Base-by-base conservation (phyloP, 768 basidiomycete species). In the Postia placenta region DNA sequence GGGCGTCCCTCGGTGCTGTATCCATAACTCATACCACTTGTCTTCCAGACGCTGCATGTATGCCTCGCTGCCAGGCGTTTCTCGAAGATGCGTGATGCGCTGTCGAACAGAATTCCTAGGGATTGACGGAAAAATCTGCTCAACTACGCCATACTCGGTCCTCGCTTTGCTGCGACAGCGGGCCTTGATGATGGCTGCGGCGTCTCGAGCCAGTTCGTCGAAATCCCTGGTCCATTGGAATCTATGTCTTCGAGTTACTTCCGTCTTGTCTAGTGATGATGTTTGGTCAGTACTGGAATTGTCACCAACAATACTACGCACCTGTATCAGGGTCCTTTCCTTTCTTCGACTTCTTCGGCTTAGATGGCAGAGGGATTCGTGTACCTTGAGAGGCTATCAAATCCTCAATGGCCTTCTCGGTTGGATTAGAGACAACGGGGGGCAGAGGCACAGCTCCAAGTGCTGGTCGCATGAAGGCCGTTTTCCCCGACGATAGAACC, bases 181-280 rank as follows among this genome's bases (percentile, higher is more conserved):
- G 28, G 85, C 85, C 56, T 79, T 79, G 50, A 97, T 79, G 54
- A 98, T 83, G 11, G 80, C 85, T 40, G 81, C 83, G 0, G 85
- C 85, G 60, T 98, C 95, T 47, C 86, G 79, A 22, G 86, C 84
- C 33, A 93, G 76, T 52, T 98, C 95, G 48, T 97, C 92, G 48
- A 84, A 91, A 43, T 94, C 89, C 35, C 76, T 67, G 47, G 79
- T 89, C 92, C 92, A 98, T 42, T 80, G 79, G 61, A 92, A 91
- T 47, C 84, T 74, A 42, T 81, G 77, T 15, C 87, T 75, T 45
- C 85, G 58, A 24, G 55, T 52, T 17, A 14, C 20, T 23, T 28
- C 30, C 7, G 30, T 33, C 30, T 33, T 7, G 17, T 25, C 17
- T 19, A 39, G 33, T n/a, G n/a, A 22, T 67, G 55, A 20, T 33